Conservation (phyloP, 306 rosid genomes). For the Abrus precatorius region DNA sequence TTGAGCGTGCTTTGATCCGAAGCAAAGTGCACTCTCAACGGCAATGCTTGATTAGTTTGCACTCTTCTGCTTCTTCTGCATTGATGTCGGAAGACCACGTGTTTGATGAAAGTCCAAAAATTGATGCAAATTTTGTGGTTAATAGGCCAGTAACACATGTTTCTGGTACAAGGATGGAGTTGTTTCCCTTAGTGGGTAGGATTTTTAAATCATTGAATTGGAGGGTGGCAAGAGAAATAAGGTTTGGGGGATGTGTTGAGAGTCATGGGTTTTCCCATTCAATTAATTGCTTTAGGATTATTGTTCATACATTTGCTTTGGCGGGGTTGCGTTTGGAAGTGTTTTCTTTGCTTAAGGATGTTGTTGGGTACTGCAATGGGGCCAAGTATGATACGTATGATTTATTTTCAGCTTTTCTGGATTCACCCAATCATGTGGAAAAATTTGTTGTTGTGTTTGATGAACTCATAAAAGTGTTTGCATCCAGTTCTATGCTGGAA, state of each 20-base stretch:
- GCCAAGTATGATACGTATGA: conserved; percentile 45
- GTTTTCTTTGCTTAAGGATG: conserved; percentile 63
- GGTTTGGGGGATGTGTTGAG: conserved; percentile 60
- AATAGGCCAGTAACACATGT: neutral
- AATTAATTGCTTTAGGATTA: conserved; percentile 55
- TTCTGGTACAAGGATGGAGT: neutral
- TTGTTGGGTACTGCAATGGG: conserved; percentile 53
- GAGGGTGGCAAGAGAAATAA: conserved; percentile 53
- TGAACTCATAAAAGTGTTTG: conserved; percentile 64
- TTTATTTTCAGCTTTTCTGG: conserved; percentile 60
- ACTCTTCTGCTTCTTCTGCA: conserved; percentile 53
- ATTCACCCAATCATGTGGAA: conserved; percentile 54
- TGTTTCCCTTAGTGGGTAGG: conserved; percentile 54
- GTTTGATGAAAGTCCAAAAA: conserved; percentile 59
- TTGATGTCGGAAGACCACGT: conserved; percentile 54
- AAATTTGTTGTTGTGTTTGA: conserved; percentile 59
- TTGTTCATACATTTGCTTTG: conserved; percentile 64
- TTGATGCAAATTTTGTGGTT: conserved; percentile 29
- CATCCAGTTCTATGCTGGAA: conserved; percentile 73
- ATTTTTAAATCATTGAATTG: conserved; percentile 69
- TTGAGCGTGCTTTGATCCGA: conserved; percentile 38
- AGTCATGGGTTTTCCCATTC: conserved; percentile 60
- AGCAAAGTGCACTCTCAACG: conserved; percentile 25
- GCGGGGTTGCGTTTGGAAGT: conserved; percentile 65
- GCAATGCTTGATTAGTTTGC: conserved; percentile 45